phyloP scores from a whole-genome alignment of 352 stramenopile genomes.

The Phytopythium montanum region DNA sequence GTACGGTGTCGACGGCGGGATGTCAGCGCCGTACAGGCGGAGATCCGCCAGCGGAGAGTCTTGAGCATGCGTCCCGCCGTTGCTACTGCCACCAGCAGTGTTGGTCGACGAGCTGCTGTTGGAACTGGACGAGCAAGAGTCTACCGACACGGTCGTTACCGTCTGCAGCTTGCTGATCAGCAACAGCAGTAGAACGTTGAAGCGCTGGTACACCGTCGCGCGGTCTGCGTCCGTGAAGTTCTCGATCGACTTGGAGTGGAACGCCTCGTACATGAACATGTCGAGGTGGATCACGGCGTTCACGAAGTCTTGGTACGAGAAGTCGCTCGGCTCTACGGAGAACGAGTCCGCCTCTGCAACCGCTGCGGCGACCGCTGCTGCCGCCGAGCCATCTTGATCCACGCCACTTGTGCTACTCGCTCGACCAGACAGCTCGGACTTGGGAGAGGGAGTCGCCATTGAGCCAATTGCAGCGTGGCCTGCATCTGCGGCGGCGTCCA shows the following conservation, averaged over 20 bases:
- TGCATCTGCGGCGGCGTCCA: neutral
- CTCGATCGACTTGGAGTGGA: constrained; percentile 47
- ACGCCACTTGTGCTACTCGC: neutral
- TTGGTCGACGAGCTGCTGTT: neutral
- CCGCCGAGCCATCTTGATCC: neutral
- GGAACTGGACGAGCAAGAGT: constrained; percentile 16
- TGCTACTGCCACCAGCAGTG: neutral
- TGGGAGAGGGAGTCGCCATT: neutral
- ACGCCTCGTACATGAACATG: constrained; percentile 58
- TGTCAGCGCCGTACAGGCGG: constrained; percentile 36
- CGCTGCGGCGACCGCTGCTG: constrained; percentile 1
- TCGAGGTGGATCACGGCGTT: constrained; percentile 38
- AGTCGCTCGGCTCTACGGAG: constrained; percentile 33
- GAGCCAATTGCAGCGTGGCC: neutral
- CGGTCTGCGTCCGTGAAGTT: constrained; percentile 34
- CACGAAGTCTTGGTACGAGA: constrained; percentile 54
- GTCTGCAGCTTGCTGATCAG: constrained; percentile 38
- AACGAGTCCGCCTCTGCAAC: constrained; percentile 6
- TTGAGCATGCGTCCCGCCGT: neutral
- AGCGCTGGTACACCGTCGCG: constrained; percentile 31
- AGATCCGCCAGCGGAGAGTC: constrained; percentile 22
- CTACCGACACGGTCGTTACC: constrained; percentile 29
- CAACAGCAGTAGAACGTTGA: constrained; percentile 33
- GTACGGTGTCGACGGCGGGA: constrained; percentile 45
- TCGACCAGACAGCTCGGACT: neutral